phyloP scores from a whole-genome alignment of 441 rosid genomes.

The Corymbia citriodora region DNA sequence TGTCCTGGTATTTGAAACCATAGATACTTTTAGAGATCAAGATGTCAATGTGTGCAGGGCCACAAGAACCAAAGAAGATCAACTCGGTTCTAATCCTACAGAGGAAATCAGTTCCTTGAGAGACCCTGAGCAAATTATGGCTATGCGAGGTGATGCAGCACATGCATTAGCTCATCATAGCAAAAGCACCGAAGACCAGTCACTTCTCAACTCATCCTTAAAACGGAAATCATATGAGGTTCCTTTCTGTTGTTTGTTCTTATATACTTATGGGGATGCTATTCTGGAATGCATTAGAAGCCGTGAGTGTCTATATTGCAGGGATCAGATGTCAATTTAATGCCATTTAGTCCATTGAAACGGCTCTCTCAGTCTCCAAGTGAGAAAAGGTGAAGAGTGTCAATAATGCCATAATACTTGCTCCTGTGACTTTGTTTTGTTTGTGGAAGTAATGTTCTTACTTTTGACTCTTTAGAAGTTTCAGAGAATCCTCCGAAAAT shows the following conservation, averaged over 20 bases:
- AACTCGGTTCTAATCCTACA: constrained; percentile 15
- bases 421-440: neutral
- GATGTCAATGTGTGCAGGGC: constrained; percentile 35
- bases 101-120: constrained; percentile 21
- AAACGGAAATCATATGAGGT: constrained; percentile 79
- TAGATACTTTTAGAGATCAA: neutral
- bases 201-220: constrained; percentile 33
- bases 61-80: constrained; percentile 26
- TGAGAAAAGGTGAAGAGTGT: constrained; percentile 54
- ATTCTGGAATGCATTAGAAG: neutral
- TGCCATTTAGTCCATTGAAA: constrained; percentile 44
- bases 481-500: constrained; percentile 28
- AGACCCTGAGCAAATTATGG: constrained; percentile 23
- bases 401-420: neutral
- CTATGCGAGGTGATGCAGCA: constrained; percentile 17
- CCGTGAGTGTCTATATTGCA: constrained; percentile 18
- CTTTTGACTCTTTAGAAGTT: constrained; percentile 35
- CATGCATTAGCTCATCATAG: constrained; percentile 20
- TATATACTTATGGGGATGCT: neutral
- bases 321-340: constrained; percentile 32
- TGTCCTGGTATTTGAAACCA: neutral
- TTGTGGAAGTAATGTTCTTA: neutral
- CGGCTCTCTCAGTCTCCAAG: constrained; percentile 56
- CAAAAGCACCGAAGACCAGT: constrained; percentile 26
- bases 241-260: neutral